Percentiles rank a stretch among this genome's conserved stretches.
These are phyloP conservation scores for Arabidopsis arenosa DNA, from an alignment of 345 rosid species.

Conservation along the genomic window DNA sequence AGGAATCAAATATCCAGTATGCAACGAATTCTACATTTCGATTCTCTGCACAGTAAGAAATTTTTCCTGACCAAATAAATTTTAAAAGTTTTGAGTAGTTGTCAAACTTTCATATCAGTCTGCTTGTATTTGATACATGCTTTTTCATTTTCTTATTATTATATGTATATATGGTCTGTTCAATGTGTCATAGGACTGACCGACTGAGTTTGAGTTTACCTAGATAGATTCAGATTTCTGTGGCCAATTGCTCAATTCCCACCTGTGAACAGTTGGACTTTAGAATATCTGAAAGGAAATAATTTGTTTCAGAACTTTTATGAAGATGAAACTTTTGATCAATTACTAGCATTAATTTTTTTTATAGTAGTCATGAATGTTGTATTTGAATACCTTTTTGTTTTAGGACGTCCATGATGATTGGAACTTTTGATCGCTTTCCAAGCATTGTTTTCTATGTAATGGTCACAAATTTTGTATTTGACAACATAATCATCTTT, in stretches of 20 bases:
- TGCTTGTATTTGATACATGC: constrained; percentile 1
- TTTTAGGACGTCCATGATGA: constrained; percentile 4
- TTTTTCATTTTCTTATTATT: constrained; percentile 1
- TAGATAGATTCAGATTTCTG: background rate
- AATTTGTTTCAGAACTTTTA: constrained; percentile 16
- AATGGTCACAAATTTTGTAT: constrained; percentile 13
- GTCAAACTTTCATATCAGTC: constrained; percentile 5
- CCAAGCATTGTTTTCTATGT: background rate
- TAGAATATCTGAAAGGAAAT: constrained; percentile 7
- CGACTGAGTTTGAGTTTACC: background rate
- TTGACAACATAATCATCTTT: constrained; percentile 29
- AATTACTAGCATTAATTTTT: background rate
- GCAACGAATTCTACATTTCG: constrained; percentile 74
- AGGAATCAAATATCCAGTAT: constrained; percentile 74
- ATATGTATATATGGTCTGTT: constrained; percentile 1
- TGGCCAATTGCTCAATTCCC: constrained; percentile 22
- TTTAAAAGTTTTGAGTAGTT: background rate
- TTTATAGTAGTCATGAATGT: constrained; percentile 7
- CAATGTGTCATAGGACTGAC: background rate
- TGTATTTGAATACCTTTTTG: constrained; percentile 3
- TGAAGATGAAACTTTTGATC: constrained; percentile 13
- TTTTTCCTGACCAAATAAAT: background rate
- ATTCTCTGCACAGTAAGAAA: constrained; percentile 74
- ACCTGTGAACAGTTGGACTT: constrained; percentile 17
- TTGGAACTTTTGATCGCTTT: constrained; percentile 26